Evolutionary conservation across 495 filamentous ascomycete species (phyloP), one percentile per base, ranked within the genome.

Genomic region (Recurvomyces mirabilis): DNA sequence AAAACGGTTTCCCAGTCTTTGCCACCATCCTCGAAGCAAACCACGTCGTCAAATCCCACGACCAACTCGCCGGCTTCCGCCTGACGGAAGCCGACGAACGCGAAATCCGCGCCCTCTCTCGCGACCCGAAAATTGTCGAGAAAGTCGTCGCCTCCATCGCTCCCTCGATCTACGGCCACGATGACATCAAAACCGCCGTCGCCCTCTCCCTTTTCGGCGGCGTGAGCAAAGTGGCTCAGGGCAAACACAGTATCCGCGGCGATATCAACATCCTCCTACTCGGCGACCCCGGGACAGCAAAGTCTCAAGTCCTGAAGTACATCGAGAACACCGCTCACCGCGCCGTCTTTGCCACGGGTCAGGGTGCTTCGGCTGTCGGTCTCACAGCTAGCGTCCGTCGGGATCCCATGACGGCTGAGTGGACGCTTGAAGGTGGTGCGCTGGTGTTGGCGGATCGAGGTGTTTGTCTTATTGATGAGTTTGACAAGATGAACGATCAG

Each of bases 401-500:
- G 40, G 93, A 99, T 63, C 93, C 93, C 0, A 68, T 99, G 53
- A 99, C 93, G 1, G 81, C 77, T 53, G 93, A 99, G 68, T 99
- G 93, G 93, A 96, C 93, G 11, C 70, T 99, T 15, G 93, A 99
- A 68, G 93, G 93, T 52, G 93, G 93, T 55, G 93, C 93, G 1
- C 69, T 99, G 15, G 93, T 99, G 41, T 74, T 99, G 26, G 93
- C 93, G 20, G 93, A 99, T 63, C 81, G 84, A 46, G 93, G 93
- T 32, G 93, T 85, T 26, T 99, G 93, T 59, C 70, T 99, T 23
- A 99, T 99, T 54, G 93, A 99, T 61, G 93, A 99, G 63, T 99
- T 99, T 63, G 93, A 99, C 74, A 99, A 99, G 72, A 99, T 99
- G 93, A 99, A 99, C 65, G 93, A 99, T 60, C 87, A 96, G 55